Base-by-base conservation (phyloP, 1,139 yeast genomes). In the Spathaspora jeffriesii region DNA sequence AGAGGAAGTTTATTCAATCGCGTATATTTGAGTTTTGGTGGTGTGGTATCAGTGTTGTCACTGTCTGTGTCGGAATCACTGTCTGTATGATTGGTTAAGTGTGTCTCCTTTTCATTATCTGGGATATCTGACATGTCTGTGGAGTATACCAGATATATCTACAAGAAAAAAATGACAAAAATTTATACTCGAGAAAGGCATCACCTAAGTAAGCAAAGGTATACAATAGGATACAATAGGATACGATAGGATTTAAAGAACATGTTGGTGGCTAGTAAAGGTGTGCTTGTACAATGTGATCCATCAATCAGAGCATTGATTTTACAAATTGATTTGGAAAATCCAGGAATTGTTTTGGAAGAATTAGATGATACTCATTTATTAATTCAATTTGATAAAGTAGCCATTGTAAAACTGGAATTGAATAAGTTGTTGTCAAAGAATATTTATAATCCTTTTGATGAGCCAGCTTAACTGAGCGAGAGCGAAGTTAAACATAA, bases 311-410 rank as follows among this genome's bases (percentile, higher is more conserved):
- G 85, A 52, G 97, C 98, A 0, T 73, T 93, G 45, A 88, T 93
- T 4, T 68, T 92, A 31, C 88, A 85, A 59, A 87, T 91, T 39
- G 97, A 91, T 63, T 70, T 88, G 0, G 80, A 79, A 37, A 70
- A 77, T 40, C 84, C 86, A 47, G 96, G 91, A 50, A 85, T 90
- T 4, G 87, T 91, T 5, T 74, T 85, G 15, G 88, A 84, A 65
- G 98, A 92, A 58, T 75, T 93, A 43, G 98, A 93, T 62, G 97
- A 92, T 40, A 88, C 95, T 1, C 97, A 93, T 65, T 67, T 93
- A 25, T 71, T 93, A 50, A 86, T 93, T 27, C 93, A 88, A 53
- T 85, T 85, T 34, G 79, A 80, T 40, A 86, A 85, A 66, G 88
- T 92, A 4, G 85, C 82, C 32, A 84, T 76, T 59, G 85, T 93